These are phyloP conservation scores for Coemansia sp. DNA, from an alignment of 192 early-diverging fungal genomes.

Conservation along the genomic window DNA sequence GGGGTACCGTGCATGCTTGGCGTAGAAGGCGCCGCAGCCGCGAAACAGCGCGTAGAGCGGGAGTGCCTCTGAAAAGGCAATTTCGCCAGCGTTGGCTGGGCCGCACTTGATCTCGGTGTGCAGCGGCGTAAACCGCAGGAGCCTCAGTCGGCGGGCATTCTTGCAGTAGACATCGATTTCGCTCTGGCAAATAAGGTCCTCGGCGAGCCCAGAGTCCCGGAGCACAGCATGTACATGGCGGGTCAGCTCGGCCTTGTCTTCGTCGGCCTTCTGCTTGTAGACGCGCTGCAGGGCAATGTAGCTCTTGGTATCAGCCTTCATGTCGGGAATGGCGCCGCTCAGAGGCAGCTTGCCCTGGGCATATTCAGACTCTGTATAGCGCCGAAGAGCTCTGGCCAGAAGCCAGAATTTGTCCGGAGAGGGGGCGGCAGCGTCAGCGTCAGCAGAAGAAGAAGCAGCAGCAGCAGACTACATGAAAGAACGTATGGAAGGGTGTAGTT, in stretches of 20 bases:
- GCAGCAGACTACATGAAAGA: no score
- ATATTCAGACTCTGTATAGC: slow-evolving; percentile 70
- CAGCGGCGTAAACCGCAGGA: slow-evolving; percentile 52
- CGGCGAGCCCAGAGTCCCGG: slow-evolving; percentile 43
- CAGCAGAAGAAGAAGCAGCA: no score
- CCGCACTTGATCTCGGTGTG: slow-evolving; percentile 13
- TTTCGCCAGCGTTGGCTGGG: neutral
- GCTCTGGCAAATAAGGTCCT: slow-evolving; percentile 57
- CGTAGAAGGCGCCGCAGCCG: slow-evolving; percentile 16
- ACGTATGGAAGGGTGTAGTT: no score
- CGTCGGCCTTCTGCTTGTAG: slow-evolving; percentile 75
- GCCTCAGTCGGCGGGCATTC: slow-evolving; percentile 63
- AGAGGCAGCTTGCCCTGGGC: slow-evolving; percentile 72
- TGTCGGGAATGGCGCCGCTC: slow-evolving; percentile 87
- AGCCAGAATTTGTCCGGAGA: slow-evolving; percentile 93
- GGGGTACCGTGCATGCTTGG: slow-evolving; percentile 14
- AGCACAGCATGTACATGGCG: slow-evolving; percentile 51
- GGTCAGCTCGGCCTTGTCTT: slow-evolving; percentile 57
- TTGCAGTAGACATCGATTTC: slow-evolving; percentile 83
- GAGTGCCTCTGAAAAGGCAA: slow-evolving; percentile 6
- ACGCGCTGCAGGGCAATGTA: slow-evolving; percentile 83
- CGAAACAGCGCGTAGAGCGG: slow-evolving; percentile 34
- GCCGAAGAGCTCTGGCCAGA: slow-evolving; percentile 66
- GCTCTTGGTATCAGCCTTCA: slow-evolving; percentile 92
- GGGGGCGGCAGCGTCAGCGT: no score